Percentiles rank a stretch among this genome's conserved stretches.
Conservation (phyloP, 768 basidiomycete species). For the Crassisporium funariophilum region DNA sequence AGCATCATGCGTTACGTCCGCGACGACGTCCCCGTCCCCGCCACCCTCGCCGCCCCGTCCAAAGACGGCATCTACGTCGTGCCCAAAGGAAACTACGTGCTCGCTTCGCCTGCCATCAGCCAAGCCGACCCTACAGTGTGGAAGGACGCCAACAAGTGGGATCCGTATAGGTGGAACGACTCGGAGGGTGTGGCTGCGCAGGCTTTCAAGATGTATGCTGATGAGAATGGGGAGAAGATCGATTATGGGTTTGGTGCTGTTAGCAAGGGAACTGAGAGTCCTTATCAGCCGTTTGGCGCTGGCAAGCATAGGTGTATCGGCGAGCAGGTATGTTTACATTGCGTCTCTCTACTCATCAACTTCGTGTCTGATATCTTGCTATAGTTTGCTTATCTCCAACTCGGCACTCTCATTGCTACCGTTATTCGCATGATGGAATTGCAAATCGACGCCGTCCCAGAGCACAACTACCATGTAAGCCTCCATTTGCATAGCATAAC, state of each 20-base stretch:
- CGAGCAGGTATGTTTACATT: conserved; percentile 60
- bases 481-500: neutral
- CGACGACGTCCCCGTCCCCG: conserved; percentile 79
- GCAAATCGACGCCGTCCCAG: conserved; percentile 72
- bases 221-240: conserved; percentile 82
- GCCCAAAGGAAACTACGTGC: conserved; percentile 86
- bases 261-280: conserved; percentile 94
- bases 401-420: conserved; percentile 80
- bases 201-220: conserved; percentile 74
- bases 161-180: conserved; percentile 86
- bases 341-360: neutral
- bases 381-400: conserved; percentile 93
- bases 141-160: conserved; percentile 72
- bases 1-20: conserved; percentile 93
- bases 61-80: conserved; percentile 79
- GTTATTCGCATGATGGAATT: conserved; percentile 79
- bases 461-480: conserved; percentile 89
- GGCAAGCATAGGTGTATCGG: conserved; percentile 95
- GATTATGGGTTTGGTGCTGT: conserved; percentile 97
- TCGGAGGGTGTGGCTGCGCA: conserved; percentile 78
- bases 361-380: conserved; percentile 4
- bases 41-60: conserved; percentile 76
- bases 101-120: conserved; percentile 86
- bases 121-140: conserved; percentile 87
- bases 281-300: conserved; percentile 97